phyloP scores from a whole-genome alignment of 2,329 filamentous ascomycete species.

The Colletotrichum limetticola region DNA sequence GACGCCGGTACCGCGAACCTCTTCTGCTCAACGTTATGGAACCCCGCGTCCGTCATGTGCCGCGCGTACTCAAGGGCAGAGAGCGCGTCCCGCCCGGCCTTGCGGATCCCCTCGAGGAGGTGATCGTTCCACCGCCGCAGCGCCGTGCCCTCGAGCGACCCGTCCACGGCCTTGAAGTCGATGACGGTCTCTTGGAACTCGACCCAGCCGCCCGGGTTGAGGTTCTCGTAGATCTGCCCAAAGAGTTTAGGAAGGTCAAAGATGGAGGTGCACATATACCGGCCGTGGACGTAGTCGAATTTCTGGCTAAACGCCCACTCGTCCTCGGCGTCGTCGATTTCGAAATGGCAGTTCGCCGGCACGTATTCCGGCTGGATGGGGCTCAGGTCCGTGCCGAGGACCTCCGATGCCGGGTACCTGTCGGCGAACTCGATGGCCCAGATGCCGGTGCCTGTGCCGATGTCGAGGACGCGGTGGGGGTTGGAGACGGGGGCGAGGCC shows the following conservation, averaged over 20 bases:
- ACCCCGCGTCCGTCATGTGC: conserved; percentile 49
- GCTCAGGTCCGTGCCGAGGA: conserved; percentile 52
- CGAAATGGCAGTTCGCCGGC: conserved; percentile 50
- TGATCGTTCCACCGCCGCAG: conserved; percentile 48
- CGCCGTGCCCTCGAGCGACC: conserved; percentile 46
- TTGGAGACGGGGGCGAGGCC: conserved; percentile 16
- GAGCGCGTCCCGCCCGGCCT: conserved; percentile 51
- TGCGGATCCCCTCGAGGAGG: conserved; percentile 46
- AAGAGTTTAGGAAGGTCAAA: conserved; percentile 48
- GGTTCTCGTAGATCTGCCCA: conserved; percentile 48
- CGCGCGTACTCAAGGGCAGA: conserved; percentile 47
- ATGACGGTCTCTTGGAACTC: conserved; percentile 71
- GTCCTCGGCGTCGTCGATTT: conserved; percentile 49
- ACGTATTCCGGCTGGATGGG: conserved; percentile 53
- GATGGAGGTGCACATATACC: conserved; percentile 46
- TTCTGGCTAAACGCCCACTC: conserved; percentile 37
- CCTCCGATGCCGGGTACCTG: conserved; percentile 43
- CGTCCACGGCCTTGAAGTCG: conserved; percentile 72
- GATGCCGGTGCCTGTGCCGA: conserved; percentile 43
- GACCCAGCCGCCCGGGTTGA: conserved; percentile 48
- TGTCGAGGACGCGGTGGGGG: conserved; percentile 37
- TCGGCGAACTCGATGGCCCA: conserved; percentile 54
- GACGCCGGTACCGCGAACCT: conserved; percentile 46
- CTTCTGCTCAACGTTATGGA: conserved; percentile 45
- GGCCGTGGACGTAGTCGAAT: conserved; percentile 31